These are phyloP conservation scores for Dryas integrifolia DNA, from an alignment of 331 rosid species.

Conservation along the genomic window DNA sequence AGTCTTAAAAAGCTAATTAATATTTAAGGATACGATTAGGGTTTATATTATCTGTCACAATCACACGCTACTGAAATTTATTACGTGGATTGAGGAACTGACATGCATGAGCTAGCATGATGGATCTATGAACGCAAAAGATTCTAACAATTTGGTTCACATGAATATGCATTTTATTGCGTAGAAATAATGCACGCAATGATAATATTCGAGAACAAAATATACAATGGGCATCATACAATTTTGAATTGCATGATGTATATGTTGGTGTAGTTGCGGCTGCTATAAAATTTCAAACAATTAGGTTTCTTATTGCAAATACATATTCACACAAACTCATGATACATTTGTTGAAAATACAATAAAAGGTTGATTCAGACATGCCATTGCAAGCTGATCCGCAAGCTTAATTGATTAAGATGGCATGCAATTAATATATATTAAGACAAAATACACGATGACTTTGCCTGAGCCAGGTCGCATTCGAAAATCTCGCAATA, in stretches of 20 bases:
- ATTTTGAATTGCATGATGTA: constrained; percentile 11
- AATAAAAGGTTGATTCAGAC: not conserved
- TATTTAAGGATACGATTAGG: not conserved
- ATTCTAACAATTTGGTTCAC: constrained; percentile 23
- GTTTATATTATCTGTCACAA: not conserved
- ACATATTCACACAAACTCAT: not conserved
- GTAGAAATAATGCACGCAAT: constrained; percentile 26
- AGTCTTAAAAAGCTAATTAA: no score
- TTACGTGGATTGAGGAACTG: not conserved
- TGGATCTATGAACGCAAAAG: not conserved
- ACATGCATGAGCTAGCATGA: not conserved
- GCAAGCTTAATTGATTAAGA: not conserved
- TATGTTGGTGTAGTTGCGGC: constrained; percentile 22
- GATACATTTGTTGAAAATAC: not conserved
- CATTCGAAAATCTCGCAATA: not conserved
- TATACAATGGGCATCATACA: not conserved
- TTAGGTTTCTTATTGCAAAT: constrained; percentile 8
- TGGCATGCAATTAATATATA: not conserved
- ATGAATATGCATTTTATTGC: not conserved
- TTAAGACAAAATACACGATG: not conserved
- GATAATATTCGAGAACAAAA: constrained; percentile 30
- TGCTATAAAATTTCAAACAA: not conserved
- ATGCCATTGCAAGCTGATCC: not conserved
- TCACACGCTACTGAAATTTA: no score
- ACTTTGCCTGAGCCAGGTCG: not conserved